phyloP scores from a whole-genome alignment of 2,329 filamentous ascomycete genomes.

The Phyllosticta capitalensis region DNA sequence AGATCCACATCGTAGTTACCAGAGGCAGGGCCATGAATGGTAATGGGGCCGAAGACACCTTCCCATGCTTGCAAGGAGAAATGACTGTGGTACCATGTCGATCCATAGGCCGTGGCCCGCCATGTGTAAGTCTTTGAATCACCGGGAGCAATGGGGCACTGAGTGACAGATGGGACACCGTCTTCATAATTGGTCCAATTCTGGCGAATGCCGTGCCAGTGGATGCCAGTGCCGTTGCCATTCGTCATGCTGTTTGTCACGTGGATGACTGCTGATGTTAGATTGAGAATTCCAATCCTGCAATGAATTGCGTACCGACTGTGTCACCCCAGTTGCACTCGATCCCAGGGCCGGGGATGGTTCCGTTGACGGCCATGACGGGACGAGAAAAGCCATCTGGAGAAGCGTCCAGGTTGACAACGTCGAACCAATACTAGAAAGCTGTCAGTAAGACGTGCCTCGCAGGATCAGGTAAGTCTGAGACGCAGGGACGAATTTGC shows the following conservation, averaged over 20 bases:
- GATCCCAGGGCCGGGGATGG: conserved; percentile 64
- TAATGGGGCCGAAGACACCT: conserved; percentile 23
- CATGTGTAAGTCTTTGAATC: conserved; percentile 34
- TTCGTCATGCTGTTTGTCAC: conserved; percentile 52
- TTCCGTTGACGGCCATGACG: conserved; percentile 67
- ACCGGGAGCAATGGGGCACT: conserved; percentile 49
- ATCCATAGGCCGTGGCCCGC: conserved; percentile 45
- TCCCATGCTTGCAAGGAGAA: conserved; percentile 42
- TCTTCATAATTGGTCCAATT: conserved; percentile 63
- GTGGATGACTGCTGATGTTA: conserved; percentile 38
- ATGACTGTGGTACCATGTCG: conserved; percentile 51
- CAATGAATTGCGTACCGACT: background rate
- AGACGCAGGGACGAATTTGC: background rate
- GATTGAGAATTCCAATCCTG: background rate
- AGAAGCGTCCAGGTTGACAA: conserved; percentile 44
- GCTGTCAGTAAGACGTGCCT: conserved; percentile 30
- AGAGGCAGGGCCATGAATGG: conserved; percentile 31
- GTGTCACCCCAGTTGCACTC: conserved; percentile 54
- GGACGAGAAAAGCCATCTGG: conserved; percentile 60
- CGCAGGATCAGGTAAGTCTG: background rate
- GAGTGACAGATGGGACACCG: conserved; percentile 55
- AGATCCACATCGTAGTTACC: conserved; percentile 45
- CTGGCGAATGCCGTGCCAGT: conserved; percentile 64
- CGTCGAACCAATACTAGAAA: conserved; percentile 41
- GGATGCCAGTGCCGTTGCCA: conserved; percentile 46